Conservation (phyloP, 257 asterid genomes). For the Agastache rugosa region DNA sequence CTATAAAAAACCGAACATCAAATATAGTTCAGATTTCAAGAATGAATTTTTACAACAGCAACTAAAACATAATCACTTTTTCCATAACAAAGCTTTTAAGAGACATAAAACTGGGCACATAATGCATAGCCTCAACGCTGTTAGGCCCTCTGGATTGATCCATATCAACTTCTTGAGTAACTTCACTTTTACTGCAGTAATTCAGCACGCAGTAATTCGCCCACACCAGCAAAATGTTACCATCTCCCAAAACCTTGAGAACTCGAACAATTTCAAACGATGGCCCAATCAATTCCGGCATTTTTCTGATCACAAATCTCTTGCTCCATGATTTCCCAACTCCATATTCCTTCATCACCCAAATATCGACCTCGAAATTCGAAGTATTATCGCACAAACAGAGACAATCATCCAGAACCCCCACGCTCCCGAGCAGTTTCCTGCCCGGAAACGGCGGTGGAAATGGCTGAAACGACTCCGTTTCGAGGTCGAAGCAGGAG, state of each 20-base stretch:
- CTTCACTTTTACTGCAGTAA: conserved; percentile 41
- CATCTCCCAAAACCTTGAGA: conserved; percentile 46
- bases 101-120: conserved; percentile 47
- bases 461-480: conserved; percentile 45
- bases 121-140: conserved; percentile 50
- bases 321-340: conserved; percentile 50
- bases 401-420: conserved; percentile 37
- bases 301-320: conserved; percentile 43
- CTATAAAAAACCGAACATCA: conserved; percentile 14
- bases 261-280: conserved; percentile 43
- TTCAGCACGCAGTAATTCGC: conserved; percentile 45
- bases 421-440: conserved; percentile 46
- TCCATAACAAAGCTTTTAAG: conserved; percentile 39
- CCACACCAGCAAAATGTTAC: conserved; percentile 52
- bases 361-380: conserved; percentile 39
- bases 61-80: conserved; percentile 33
- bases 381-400: conserved; percentile 50
- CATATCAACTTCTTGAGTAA: conserved; percentile 39
- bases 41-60: not conserved
- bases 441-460: conserved; percentile 47
- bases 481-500: conserved; percentile 58
- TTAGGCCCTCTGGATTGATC: conserved; percentile 48
- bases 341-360: conserved; percentile 66
- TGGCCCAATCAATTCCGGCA: conserved; percentile 36
- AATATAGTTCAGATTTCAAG: conserved; percentile 28